Base-by-base conservation (phyloP, 2,329 filamentous ascomycete genomes). In the Stemphylium beticola region DNA sequence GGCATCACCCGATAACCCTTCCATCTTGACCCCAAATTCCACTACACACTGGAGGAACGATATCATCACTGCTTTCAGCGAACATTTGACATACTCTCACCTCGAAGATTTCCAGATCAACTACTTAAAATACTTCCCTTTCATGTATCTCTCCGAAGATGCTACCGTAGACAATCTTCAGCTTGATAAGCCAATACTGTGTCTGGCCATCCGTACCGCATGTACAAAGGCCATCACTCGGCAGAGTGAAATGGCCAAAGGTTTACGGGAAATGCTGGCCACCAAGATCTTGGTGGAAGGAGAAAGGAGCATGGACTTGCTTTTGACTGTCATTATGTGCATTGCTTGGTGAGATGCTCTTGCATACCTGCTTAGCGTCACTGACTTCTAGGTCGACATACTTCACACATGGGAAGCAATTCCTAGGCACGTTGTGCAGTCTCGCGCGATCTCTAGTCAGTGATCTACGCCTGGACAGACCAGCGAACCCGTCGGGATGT, bases 401-500 rank as follows among this genome's bases (percentile, higher is more conserved):
- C 10, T 64, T 61, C 33, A 58, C 58, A 0, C 45, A 58, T 11
- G 62, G 67, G 0, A 64, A 63, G 50, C 57, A 57, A 7, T 60
- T 59, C 32, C 33, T 69, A 7, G 64, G 62, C n/a, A 44, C 56
- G 3, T 53, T 64, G 38, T 53, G 53, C 11, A 49, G 46, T 20
- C 29, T 67, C 3, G 58, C 62, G 5, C 56, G 59, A 37, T 53
- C 65, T 4, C 40, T 70, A 2, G 24, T 66, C 2, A 61, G 45
- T 14, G 65, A 70, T 11, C 43, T 70, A 3, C 59, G 60, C 7
- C 42, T 69, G n/a, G 64, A 67, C 41, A 55, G 51, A n/a, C 56
- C 58, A 11, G 12, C 32, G 8, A 38, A 40, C 14, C 54, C 55
- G 2, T 46, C 49, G 18, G 43, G 50, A 34, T 64, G 41, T 33